Percentiles rank a stretch among this genome's conserved stretches.
Evolutionary conservation across 495 filamentous ascomycete genomes (phyloP).

Genomic region (Bryoglossum gracile): DNA sequence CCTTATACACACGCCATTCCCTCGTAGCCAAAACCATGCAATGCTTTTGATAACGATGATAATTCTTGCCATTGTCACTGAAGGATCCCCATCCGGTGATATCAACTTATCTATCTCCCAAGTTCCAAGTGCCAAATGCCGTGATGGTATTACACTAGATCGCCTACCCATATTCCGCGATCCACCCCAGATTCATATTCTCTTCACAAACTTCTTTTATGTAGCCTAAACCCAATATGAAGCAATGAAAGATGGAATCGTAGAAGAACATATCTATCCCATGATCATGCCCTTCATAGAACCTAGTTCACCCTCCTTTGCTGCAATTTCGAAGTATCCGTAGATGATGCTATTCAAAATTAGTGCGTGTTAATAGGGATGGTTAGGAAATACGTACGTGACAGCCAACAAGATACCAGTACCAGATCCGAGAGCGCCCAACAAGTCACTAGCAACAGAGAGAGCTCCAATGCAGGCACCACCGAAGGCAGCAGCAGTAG

Average conservation of each 20-base stretch:
- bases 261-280: constrained; percentile 33
- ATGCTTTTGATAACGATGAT: constrained; percentile 8
- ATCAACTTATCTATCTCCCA: no score
- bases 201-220: constrained; percentile 12
- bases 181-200: neutral
- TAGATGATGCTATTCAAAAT: constrained; percentile 76
- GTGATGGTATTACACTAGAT: constrained; percentile 16
- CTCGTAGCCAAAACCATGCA: constrained; percentile 7
- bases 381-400: constrained; percentile 62
- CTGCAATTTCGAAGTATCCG: constrained; percentile 97
- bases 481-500: constrained; percentile 95
- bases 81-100: no score
- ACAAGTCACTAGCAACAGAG: constrained; percentile 88
- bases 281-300: constrained; percentile 87
- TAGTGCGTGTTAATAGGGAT: constrained; percentile 19
- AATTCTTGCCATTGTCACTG: neutral
- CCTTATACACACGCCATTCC: no score
- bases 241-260: constrained; percentile 7
- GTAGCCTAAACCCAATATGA: constrained; percentile 14
- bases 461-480: constrained; percentile 98
- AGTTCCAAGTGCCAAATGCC: neutral
- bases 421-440: constrained; percentile 92
- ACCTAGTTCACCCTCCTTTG: constrained; percentile 91
- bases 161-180: neutral
- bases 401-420: constrained; percentile 98